phyloP scores from a whole-genome alignment of 1,284 basidiomycete species.

The Cerioporus squamosus region DNA sequence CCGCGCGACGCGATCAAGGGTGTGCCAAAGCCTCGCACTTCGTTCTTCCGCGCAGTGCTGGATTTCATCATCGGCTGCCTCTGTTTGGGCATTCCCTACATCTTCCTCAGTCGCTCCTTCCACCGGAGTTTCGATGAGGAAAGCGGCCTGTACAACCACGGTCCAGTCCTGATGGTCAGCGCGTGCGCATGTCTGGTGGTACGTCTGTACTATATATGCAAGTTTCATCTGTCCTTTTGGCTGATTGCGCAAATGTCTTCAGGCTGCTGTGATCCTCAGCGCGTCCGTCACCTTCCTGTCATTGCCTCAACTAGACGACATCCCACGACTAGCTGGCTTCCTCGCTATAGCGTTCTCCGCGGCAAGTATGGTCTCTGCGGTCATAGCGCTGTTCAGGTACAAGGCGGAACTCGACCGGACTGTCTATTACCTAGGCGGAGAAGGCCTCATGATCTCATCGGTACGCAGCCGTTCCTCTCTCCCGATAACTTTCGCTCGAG shows the following conservation, averaged over 20 bases:
- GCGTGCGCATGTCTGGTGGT: conserved; percentile 73
- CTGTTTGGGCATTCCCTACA: conserved; percentile 75
- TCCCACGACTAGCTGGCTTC: conserved; percentile 64
- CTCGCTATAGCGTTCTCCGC: conserved; percentile 69
- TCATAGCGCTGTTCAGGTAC: conserved; percentile 68
- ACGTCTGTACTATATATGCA: conserved; percentile 36
- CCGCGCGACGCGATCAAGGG: conserved; percentile 51
- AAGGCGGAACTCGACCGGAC: conserved; percentile 63
- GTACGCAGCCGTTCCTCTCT: conserved; percentile 40
- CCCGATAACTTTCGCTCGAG: conserved; percentile 1
- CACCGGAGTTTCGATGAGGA: conserved; percentile 60
- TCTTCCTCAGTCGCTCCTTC: conserved; percentile 60
- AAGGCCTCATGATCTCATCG: conserved; percentile 61
- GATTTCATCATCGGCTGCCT: conserved; percentile 64
- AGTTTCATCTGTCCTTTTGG: background rate
- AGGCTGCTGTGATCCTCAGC: conserved; percentile 79
- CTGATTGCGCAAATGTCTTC: background rate
- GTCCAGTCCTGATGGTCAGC: conserved; percentile 63
- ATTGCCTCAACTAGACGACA: conserved; percentile 67
- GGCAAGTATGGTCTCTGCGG: conserved; percentile 67
- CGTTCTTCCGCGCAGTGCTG: conserved; percentile 51
- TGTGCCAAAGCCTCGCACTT: conserved; percentile 38
- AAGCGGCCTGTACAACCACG: conserved; percentile 53
- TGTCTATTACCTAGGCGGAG: conserved; percentile 47
- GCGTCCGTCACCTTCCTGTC: conserved; percentile 79